Percentiles rank a stretch among this genome's conserved stretches.
These are phyloP conservation scores for Yamadazyma aaseri DNA, from an alignment of 1,139 yeast genomes.

Conservation along the genomic window DNA sequence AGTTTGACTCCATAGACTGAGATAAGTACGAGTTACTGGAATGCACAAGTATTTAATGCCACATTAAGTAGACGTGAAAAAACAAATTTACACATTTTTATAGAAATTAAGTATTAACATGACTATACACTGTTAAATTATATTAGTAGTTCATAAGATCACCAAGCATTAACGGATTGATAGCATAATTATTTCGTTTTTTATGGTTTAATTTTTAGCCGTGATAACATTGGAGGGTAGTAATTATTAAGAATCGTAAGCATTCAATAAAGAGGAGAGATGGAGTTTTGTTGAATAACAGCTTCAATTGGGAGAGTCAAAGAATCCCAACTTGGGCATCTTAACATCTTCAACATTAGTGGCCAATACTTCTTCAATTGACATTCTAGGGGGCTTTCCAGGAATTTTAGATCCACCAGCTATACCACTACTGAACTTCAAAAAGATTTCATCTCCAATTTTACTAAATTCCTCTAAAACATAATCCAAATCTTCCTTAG, in stretches of 20 bases:
- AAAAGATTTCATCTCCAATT: constrained; percentile 72
- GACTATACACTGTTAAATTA: constrained; percentile 1
- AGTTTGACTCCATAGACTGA: too few relatives aligned
- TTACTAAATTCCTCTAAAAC: constrained; percentile 71
- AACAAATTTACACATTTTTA: too few relatives aligned
- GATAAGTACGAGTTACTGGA: too few relatives aligned
- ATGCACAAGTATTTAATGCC: too few relatives aligned
- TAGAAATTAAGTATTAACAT: constrained; percentile 1
- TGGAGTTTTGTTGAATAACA: too few relatives aligned
- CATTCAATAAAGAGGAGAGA: not conserved
- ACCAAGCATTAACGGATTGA: too few relatives aligned
- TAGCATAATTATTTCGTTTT: too few relatives aligned
- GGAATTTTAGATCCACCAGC: constrained; percentile 63
- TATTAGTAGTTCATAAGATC: not conserved
- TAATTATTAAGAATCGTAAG: not conserved
- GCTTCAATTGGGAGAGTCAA: not conserved
- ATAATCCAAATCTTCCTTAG: constrained; percentile 89
- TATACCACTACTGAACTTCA: constrained; percentile 76
- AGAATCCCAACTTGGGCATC: constrained; percentile 16
- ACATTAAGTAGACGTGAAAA: too few relatives aligned
- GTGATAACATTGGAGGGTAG: not conserved
- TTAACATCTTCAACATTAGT: constrained; percentile 74
- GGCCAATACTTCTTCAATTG: constrained; percentile 71
- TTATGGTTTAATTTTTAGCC: too few relatives aligned
- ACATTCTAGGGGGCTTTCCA: constrained; percentile 72